Evolutionary conservation across 78 protist genomes (phyloP), one percentile per base, ranked within the genome.

Genomic region (Mastigamoeba balamuthi): DNA sequence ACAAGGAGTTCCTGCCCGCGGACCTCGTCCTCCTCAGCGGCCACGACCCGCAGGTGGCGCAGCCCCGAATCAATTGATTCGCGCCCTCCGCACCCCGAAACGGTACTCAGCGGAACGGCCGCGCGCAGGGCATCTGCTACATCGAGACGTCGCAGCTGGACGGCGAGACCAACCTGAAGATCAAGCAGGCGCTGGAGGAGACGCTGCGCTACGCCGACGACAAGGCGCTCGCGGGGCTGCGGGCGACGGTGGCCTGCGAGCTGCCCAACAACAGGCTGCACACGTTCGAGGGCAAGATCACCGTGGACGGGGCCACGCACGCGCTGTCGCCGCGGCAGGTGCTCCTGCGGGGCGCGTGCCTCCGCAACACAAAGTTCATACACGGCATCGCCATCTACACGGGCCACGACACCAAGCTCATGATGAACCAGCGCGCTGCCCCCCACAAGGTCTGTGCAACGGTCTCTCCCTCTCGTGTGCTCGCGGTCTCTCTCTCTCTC

Each of bases 141-240:
- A 76, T 83, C n/a, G 88, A 83, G 36, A 83, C 88, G n/a, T 71
- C 69, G 30, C 74, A 75, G 70, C 40, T 77, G 2, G 83, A 83
- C 48, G 88, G 58, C 33, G 58, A 48, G 17, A 48, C 58, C 33
- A 48, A 48, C 17, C 58, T 48, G 33, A 48, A 48, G 58, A n/a
- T n/a, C n/a, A n/a, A n/a, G n/a, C n/a, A n/a, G n/a, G n/a, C n/a
- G n/a, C n/a, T n/a, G n/a, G n/a, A n/a, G n/a, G n/a, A n/a, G n/a
- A n/a, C n/a, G n/a, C n/a, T n/a, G n/a, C n/a, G n/a, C n/a, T n/a
- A n/a, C n/a, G n/a, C n/a, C n/a, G n/a, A n/a, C n/a, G n/a, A n/a
- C n/a, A n/a, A n/a, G n/a, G n/a, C n/a, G n/a, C n/a, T n/a, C n/a
- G n/a, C n/a, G n/a, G n/a, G n/a, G n/a, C n/a, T n/a, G n/a, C n/a